phyloP scores from a whole-genome alignment of 768 basidiomycete species.

The Pulveroboletus sp. region DNA sequence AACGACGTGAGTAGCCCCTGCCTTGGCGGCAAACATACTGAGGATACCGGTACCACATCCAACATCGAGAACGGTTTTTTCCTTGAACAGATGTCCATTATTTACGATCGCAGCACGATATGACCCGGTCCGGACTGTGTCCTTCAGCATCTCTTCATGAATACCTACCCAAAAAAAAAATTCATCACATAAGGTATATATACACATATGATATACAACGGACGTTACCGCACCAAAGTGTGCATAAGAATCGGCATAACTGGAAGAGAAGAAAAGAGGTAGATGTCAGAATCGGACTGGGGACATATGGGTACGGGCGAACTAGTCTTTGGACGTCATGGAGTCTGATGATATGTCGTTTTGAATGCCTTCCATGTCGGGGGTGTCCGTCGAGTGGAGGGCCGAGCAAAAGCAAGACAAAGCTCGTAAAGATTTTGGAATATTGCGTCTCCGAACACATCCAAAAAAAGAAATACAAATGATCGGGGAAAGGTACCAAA shows the following conservation, averaged over 20 bases:
- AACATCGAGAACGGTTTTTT: constrained; percentile 94
- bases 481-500: constrained; percentile 9
- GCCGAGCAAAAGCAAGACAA: too few species aligned
- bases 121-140: constrained; percentile 88
- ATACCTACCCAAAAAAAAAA: constrained; percentile 55
- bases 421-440: background rate
- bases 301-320: constrained; percentile 39
- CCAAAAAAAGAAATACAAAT: constrained; percentile 7
- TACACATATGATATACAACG: background rate
- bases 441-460: background rate
- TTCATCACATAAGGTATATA: constrained; percentile 1
- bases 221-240: constrained; percentile 67
- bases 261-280: constrained; percentile 34
- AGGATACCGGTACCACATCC: constrained; percentile 98
- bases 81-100: constrained; percentile 93
- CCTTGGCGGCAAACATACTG: constrained; percentile 97
- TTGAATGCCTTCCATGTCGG: constrained; percentile 28
- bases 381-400: too few species aligned
- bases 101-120: constrained; percentile 94
- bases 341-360: constrained; percentile 30
- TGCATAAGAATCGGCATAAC: constrained; percentile 94
- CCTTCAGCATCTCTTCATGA: constrained; percentile 99
- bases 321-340: constrained; percentile 91
- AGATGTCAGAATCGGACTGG: constrained; percentile 34
- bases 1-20: constrained; percentile 90